Conservation (phyloP, 139 green algal genomes). For the Edaphochlamys debaryana region DNA sequence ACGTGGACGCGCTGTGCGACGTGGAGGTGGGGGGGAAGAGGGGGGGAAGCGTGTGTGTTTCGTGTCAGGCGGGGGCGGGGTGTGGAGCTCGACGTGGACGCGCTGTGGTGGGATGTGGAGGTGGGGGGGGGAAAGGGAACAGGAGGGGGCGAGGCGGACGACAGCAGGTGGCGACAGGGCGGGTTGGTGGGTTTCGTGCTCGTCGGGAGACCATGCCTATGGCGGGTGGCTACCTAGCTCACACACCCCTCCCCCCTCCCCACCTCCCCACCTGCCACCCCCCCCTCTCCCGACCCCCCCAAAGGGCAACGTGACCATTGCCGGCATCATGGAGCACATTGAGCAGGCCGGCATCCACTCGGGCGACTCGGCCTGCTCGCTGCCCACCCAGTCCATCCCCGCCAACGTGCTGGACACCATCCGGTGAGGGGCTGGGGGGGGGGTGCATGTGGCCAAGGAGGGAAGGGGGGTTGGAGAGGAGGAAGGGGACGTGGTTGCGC, state of each 20-base stretch:
- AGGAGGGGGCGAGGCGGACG: too few species aligned
- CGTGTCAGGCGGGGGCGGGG: background rate
- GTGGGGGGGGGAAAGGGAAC: background rate
- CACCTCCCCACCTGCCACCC: background rate
- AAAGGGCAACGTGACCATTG: conserved; percentile 98
- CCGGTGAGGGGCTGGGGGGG: conserved; percentile 70
- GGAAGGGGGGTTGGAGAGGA: background rate
- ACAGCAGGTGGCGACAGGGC: too few species aligned
- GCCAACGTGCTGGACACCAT: conserved; percentile 71
- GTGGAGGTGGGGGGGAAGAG: conserved; percentile 27
- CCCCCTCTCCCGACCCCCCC: too few species aligned
- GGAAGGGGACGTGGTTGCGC: too few species aligned
- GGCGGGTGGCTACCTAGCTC: too few species aligned
- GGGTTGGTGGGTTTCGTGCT: too few species aligned
- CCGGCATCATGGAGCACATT: conserved; percentile 99
- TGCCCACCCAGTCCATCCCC: conserved; percentile 93
- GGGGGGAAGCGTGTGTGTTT: background rate
- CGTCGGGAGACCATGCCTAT: too few species aligned
- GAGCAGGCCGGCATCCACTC: conserved; percentile 94
- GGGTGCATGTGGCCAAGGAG: background rate
- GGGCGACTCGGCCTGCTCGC: conserved; percentile 95
- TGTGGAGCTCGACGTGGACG: background rate
- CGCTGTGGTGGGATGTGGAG: background rate
- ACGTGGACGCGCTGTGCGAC: conserved; percentile 96
- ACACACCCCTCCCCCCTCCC: too few species aligned